These are phyloP conservation scores for Pilasporangium apinafurcum DNA, from an alignment of 352 stramenopile genomes.

Conservation along the genomic window DNA sequence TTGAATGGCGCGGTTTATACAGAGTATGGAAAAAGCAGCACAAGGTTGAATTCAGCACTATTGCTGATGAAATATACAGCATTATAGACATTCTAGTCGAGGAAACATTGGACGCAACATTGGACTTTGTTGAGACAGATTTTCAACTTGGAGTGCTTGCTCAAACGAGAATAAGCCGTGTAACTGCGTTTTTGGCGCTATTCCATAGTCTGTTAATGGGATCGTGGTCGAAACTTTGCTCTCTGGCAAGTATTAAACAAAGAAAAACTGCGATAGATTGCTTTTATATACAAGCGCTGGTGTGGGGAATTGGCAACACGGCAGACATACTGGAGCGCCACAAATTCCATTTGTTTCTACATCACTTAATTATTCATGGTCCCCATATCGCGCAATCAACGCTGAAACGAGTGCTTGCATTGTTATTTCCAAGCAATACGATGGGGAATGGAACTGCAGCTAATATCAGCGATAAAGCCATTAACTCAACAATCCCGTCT, in stretches of 20 bases:
- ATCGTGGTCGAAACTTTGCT: slow-evolving; percentile 46
- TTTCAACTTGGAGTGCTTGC: slow-evolving; percentile 23
- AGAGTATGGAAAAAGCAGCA: slow-evolving; percentile 32
- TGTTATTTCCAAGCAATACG: slow-evolving; percentile 46
- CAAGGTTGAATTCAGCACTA: slow-evolving; percentile 14
- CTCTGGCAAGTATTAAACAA: slow-evolving; percentile 58
- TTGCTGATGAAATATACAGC: slow-evolving; percentile 26
- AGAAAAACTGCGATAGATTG: slow-evolving; percentile 49
- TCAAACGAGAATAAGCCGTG: slow-evolving; percentile 6
- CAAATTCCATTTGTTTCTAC: slow-evolving; percentile 62
- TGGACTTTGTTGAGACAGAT: slow-evolving; percentile 33
- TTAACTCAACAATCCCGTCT: neutral
- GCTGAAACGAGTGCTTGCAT: slow-evolving; percentile 40
- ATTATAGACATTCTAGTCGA: slow-evolving; percentile 31
- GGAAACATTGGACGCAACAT: slow-evolving; percentile 29
- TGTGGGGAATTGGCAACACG: slow-evolving; percentile 68
- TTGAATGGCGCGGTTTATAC: slow-evolving; percentile 25
- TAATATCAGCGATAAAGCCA: slow-evolving; percentile 2
- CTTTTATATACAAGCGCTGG: slow-evolving; percentile 60
- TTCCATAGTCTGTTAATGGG: slow-evolving; percentile 45
- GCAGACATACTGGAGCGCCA: slow-evolving; percentile 29
- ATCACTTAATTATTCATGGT: slow-evolving; percentile 44
- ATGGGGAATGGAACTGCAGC: slow-evolving; percentile 6
- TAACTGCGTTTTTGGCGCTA: slow-evolving; percentile 27
- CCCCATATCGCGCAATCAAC: slow-evolving; percentile 35